Evolutionary conservation across 495 filamentous ascomycete genomes (phyloP).

Genomic region (Monascus purpureus): DNA sequence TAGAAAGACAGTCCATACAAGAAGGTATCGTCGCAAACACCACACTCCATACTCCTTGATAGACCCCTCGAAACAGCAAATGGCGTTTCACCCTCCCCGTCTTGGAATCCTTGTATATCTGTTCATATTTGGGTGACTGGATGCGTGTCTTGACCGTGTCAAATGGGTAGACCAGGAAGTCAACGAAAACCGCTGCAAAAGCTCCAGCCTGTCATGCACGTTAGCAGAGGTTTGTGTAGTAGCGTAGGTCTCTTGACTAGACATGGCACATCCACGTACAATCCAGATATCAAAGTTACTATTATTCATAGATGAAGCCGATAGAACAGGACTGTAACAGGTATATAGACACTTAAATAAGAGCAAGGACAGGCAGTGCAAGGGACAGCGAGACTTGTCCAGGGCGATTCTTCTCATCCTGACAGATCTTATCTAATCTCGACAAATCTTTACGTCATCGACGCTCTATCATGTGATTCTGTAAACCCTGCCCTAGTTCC

Average conservation of each 20-base stretch:
- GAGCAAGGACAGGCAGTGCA: not conserved
- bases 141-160: constrained; percentile 80
- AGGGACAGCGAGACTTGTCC: too few relatives aligned
- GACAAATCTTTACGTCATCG: too few relatives aligned
- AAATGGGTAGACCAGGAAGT: constrained; percentile 67
- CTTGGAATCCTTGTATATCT: constrained; percentile 42
- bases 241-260: too few relatives aligned
- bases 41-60: constrained; percentile 81
- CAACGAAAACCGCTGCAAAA: constrained; percentile 64
- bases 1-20: constrained; percentile 31
- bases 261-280: constrained; percentile 19
- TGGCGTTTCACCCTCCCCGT: constrained; percentile 37
- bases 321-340: not conserved
- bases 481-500: too few relatives aligned
- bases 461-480: too few relatives aligned
- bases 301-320: constrained; percentile 19
- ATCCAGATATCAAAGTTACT: constrained; percentile 39
- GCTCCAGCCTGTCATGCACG: constrained; percentile 52
- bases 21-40: constrained; percentile 79
- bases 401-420: too few relatives aligned
- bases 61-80: constrained; percentile 57
- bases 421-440: too few relatives aligned
- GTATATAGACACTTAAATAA: constrained; percentile 1
- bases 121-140: constrained; percentile 58
- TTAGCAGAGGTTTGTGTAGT: too few relatives aligned